phyloP scores from a whole-genome alignment of 495 filamentous ascomycete genomes.

The Geopyxis carbonaria region DNA sequence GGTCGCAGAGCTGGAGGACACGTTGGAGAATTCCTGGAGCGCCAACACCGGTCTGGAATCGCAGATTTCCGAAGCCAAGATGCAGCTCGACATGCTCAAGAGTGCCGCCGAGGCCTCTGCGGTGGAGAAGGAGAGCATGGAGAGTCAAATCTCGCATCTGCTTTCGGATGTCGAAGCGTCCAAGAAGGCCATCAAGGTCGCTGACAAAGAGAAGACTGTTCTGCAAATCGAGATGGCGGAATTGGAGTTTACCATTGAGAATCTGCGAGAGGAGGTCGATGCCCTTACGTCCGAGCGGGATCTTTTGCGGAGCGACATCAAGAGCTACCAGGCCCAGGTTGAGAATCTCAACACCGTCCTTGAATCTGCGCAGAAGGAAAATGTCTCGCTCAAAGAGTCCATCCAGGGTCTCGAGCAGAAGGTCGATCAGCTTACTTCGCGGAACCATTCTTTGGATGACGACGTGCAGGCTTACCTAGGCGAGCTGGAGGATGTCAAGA shows the following conservation, averaged over 20 bases:
- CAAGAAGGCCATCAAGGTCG: slow-evolving; percentile 6
- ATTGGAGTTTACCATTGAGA: slow-evolving; percentile 7
- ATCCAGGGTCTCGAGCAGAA: slow-evolving; percentile 10
- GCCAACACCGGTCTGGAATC: background rate
- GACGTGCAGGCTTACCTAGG: slow-evolving; percentile 9
- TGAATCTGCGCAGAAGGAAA: slow-evolving; percentile 10
- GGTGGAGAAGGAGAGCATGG: slow-evolving; percentile 1
- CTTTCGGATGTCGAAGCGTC: slow-evolving; percentile 12
- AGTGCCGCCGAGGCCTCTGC: slow-evolving; percentile 2
- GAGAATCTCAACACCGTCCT: slow-evolving; percentile 8
- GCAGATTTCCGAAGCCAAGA: slow-evolving; percentile 2
- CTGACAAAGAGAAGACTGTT: slow-evolving; percentile 8
- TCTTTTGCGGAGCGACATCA: slow-evolving; percentile 13
- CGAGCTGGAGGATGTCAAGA: slow-evolving; percentile 9
- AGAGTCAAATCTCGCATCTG: slow-evolving; percentile 5
- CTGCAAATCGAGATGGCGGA: slow-evolving; percentile 6
- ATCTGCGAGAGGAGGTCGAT: slow-evolving; percentile 8
- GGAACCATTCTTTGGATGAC: slow-evolving; percentile 11
- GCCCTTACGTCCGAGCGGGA: slow-evolving; percentile 12
- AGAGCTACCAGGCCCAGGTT: slow-evolving; percentile 8
- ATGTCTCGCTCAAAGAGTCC: slow-evolving; percentile 3
- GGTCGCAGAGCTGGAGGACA: slow-evolving; percentile 4
- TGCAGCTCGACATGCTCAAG: slow-evolving; percentile 13
- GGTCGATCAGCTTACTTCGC: slow-evolving; percentile 8
- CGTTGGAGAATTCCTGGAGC: background rate